Evolutionary conservation across 1,284 basidiomycete species (phyloP).

Genomic region (Tranzscheliella williamsii): DNA sequence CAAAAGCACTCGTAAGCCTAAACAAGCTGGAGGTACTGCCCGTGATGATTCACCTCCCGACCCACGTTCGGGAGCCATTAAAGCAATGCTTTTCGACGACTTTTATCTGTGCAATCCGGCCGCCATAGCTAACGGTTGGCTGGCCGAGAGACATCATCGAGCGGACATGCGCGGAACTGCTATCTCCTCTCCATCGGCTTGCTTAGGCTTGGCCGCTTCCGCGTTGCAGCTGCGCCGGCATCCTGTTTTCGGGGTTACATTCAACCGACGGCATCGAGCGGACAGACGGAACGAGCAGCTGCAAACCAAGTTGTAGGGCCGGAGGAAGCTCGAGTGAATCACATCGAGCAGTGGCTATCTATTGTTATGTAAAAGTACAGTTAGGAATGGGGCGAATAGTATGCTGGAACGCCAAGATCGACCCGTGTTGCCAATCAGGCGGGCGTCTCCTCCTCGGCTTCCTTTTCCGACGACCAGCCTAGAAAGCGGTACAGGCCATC

Average conservation of each 20-base stretch:
- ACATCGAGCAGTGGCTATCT: too few relatives aligned
- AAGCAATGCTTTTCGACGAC: conserved; percentile 3
- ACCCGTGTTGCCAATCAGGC: neutral
- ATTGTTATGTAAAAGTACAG: neutral
- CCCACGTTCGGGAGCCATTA: neutral
- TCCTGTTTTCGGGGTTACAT: too few relatives aligned
- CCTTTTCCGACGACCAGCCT: conserved; percentile 9
- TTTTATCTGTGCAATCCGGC: conserved; percentile 22
- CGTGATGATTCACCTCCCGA: neutral
- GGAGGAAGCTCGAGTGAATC: too few relatives aligned
- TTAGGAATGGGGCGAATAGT: neutral
- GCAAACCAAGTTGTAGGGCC: too few relatives aligned
- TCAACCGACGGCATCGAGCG: too few relatives aligned
- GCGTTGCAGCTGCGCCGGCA: too few relatives aligned
- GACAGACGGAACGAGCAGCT: too few relatives aligned
- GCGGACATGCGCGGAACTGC: neutral
- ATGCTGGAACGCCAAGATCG: too few relatives aligned
- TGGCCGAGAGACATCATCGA: conserved; percentile 21
- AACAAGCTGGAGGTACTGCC: too few relatives aligned
- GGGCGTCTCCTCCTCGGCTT: conserved; percentile 2
- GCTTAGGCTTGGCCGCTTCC: too few relatives aligned
- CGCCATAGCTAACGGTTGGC: conserved; percentile 25
- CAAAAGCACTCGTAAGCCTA: too few relatives aligned
- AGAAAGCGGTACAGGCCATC: conserved; percentile 26
- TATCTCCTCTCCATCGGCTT: too few relatives aligned